A percentile compares a stretch with the other conserved stretches of the same genome.
These are phyloP conservation scores for Helicocarpus griseus DNA, from an alignment of 2,329 filamentous ascomycete species.

Conservation along the genomic window DNA sequence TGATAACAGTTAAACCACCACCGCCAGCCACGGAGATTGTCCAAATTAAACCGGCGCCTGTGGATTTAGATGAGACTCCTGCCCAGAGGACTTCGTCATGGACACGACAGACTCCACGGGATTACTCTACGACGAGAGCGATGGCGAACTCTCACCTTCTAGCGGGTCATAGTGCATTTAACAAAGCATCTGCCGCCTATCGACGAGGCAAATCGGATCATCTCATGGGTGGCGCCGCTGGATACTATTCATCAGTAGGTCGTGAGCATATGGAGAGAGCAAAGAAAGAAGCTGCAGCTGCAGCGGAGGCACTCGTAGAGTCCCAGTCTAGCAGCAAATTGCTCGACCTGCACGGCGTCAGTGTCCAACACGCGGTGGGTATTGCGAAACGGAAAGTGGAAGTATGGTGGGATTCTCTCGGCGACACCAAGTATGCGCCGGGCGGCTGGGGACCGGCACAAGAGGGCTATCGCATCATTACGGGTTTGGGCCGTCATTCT, in stretches of 20 bases:
- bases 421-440: conserved; percentile 49
- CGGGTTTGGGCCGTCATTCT: conserved; percentile 71
- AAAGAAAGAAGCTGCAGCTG: conserved; percentile 50
- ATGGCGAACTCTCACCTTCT: conserved; percentile 37
- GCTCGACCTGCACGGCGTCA: conserved; percentile 77
- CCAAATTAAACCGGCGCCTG: conserved; percentile 40
- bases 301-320: conserved; percentile 61
- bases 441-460: conserved; percentile 37
- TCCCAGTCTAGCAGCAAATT: conserved; percentile 50
- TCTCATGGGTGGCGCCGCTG: conserved; percentile 64
- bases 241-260: conserved; percentile 63
- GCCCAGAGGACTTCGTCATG: conserved; percentile 10
- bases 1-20: conserved; percentile 29
- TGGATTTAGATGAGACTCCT: conserved; percentile 21
- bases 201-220: conserved; percentile 58
- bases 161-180: conserved; percentile 43
- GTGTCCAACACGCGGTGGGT: conserved; percentile 67
- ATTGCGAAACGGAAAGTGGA: conserved; percentile 61
- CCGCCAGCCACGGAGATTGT: conserved; percentile 30
- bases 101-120: conserved; percentile 11
- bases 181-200: conserved; percentile 49
- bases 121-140: conserved; percentile 21
- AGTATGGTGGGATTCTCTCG: conserved; percentile 66
- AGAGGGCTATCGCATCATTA: conserved; percentile 63
- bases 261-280: conserved; percentile 53